Conservation (phyloP, 345 rosid species). For the Eutrema yunnanense region DNA sequence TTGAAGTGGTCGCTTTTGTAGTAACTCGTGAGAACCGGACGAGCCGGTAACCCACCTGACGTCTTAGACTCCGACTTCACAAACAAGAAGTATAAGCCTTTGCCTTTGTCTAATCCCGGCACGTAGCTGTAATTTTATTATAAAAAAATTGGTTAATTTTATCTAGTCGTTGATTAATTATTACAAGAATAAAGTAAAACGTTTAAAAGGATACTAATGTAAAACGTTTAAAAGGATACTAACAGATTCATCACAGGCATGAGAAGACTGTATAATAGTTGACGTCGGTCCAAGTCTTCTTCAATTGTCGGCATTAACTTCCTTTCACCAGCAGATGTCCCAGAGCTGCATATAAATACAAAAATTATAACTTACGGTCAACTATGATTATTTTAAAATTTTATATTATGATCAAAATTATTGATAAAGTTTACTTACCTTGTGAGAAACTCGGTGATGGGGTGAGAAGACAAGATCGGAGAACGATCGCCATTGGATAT, state of each 20-base stretch:
- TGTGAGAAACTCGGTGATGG: conserved; percentile 74
- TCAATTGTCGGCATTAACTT: conserved; percentile 87
- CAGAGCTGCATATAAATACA: conserved; percentile 51
- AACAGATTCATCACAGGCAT: conserved; percentile 94
- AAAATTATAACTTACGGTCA: neutral
- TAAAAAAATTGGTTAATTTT: neutral
- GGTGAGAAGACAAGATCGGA: conserved; percentile 60
- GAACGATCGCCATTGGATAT: conserved; percentile 75
- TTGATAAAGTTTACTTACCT: conserved; percentile 36
- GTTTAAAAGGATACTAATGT: conserved; percentile 26
- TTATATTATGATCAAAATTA: neutral
- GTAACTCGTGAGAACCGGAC: conserved; percentile 92
- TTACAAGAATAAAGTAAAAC: neutral
- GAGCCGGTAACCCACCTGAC: conserved; percentile 73
- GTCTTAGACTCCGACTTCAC: conserved; percentile 82
- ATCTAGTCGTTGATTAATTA: neutral
- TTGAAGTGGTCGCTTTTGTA: conserved; percentile 80
- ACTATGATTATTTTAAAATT: neutral
- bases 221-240: conserved; percentile 9
- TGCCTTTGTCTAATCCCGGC: conserved; percentile 80
- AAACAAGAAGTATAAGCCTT: conserved; percentile 76
- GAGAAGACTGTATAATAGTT: conserved; percentile 66
- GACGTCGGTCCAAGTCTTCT: conserved; percentile 80
- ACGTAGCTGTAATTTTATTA: conserved; percentile 45
- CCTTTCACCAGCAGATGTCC: conserved; percentile 96